Conservation (phyloP, 257 asterid genomes). For the Nemophila menziesii region DNA sequence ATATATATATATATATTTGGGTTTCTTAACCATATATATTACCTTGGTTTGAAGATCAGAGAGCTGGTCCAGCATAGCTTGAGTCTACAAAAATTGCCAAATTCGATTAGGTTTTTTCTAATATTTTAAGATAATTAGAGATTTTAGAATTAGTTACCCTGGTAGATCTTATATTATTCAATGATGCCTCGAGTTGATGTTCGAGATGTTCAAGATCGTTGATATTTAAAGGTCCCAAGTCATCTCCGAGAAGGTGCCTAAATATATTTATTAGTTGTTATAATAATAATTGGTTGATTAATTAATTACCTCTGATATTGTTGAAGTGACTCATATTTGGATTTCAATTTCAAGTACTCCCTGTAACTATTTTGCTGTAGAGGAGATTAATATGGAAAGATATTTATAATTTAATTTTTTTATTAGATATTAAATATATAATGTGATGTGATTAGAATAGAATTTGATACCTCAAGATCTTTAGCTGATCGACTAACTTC, state of each 20-base stretch:
- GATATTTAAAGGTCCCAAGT: conserved; percentile 69
- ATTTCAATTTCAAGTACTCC: conserved; percentile 69
- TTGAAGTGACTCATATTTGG: conserved; percentile 78
- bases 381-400: neutral
- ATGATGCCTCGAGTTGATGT: conserved; percentile 67
- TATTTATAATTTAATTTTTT: too few relatives aligned
- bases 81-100: conserved; percentile 42
- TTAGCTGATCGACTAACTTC: conserved; percentile 55
- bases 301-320: conserved; percentile 63
- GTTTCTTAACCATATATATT: neutral
- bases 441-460: neutral
- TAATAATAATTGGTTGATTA: neutral
- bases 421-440: too few relatives aligned
- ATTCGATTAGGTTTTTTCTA: too few relatives aligned
- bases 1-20: neutral
- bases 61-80: conserved; percentile 79
- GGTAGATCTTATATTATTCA: conserved; percentile 83
- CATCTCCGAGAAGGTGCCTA: conserved; percentile 98
- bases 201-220: conserved; percentile 83
- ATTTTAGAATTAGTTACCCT: conserved; percentile 45
- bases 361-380: conserved; percentile 69
- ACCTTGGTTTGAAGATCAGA: conserved; percentile 93
- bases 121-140: too few relatives aligned
- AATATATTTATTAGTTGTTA: conserved; percentile 3
- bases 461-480: conserved; percentile 52